Evolutionary conservation across 2,329 filamentous ascomycete genomes (phyloP).

Genomic region (Stagonosporopsis cucurbitacearum): DNA sequence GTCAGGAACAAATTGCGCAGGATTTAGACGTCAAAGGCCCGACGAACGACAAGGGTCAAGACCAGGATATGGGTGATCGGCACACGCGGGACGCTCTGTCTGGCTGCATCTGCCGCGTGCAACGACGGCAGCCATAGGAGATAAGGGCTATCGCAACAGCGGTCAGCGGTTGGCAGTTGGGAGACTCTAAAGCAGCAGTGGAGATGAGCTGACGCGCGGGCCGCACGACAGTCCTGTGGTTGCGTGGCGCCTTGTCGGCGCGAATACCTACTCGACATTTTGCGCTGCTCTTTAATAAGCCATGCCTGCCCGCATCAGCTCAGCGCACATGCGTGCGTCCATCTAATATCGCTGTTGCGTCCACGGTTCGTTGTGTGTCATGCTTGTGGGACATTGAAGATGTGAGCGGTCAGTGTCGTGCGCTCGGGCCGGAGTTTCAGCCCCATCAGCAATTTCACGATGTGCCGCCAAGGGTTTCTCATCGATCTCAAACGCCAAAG

Average conservation of each 20-base stretch:
- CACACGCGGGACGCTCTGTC: constrained; percentile 20
- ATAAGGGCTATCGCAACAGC: constrained; percentile 21
- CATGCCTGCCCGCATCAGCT: neutral
- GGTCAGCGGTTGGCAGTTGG: constrained; percentile 14
- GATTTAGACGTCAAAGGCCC: constrained; percentile 30
- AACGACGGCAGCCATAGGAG: constrained; percentile 36
- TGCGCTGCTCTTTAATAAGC: neutral
- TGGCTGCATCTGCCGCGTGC: constrained; percentile 34
- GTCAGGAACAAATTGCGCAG: constrained; percentile 47
- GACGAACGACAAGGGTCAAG: constrained; percentile 6
- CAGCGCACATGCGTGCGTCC: neutral
- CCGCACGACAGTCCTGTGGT: neutral
- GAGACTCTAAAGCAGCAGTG: neutral
- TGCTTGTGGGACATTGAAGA: constrained; percentile 5
- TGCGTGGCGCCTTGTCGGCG: neutral
- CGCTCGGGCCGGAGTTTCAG: constrained; percentile 41
- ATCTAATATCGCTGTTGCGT: neutral
- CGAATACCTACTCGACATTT: neutral
- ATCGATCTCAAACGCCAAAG: constrained; percentile 22
- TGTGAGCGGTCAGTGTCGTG: constrained; percentile 19
- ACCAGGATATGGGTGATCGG: constrained; percentile 21
- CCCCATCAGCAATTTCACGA: constrained; percentile 43
- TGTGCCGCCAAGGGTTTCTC: constrained; percentile 31
- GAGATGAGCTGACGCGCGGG: constrained; percentile 8
- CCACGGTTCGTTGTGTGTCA: constrained; percentile 26